Evolutionary conservation across 2,329 filamentous ascomycete species (phyloP).

Genomic region (Alternaria tenuissima): DNA sequence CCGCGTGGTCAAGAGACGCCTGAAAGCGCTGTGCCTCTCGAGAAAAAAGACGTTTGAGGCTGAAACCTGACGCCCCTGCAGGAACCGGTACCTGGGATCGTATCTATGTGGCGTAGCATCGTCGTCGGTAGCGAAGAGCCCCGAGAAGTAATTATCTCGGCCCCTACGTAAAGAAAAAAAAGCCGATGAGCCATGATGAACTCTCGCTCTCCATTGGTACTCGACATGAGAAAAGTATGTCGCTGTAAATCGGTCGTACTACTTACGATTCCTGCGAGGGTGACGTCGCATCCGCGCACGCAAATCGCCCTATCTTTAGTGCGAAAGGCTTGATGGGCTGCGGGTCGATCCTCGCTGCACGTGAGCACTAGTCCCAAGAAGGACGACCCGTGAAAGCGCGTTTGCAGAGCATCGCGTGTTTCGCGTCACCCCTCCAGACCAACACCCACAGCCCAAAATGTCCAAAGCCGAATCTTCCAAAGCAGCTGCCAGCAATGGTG

Average conservation of each 20-base stretch:
- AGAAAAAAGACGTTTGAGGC: conserved; percentile 15
- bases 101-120: neutral
- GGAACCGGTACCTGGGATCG: neutral
- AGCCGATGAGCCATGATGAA: neutral
- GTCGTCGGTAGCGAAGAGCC: neutral
- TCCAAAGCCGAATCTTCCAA: conserved; percentile 60
- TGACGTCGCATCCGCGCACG: neutral
- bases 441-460: conserved; percentile 47
- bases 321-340: neutral
- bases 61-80: conserved; percentile 12
- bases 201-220: neutral
- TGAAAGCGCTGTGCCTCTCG: neutral
- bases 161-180: neutral
- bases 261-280: neutral
- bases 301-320: conserved; percentile 4
- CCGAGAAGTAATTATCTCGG: neutral
- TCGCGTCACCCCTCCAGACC: conserved; percentile 37
- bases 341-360: conserved; percentile 13
- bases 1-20: neutral
- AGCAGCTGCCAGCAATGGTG: conserved; percentile 54
- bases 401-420: conserved; percentile 19
- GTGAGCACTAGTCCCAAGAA: conserved; percentile 22
- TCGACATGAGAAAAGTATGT: neutral
- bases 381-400: conserved; percentile 33
- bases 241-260: neutral